phyloP scores from a whole-genome alignment of 2,329 filamentous ascomycete genomes.

The Fusarium clavum region DNA sequence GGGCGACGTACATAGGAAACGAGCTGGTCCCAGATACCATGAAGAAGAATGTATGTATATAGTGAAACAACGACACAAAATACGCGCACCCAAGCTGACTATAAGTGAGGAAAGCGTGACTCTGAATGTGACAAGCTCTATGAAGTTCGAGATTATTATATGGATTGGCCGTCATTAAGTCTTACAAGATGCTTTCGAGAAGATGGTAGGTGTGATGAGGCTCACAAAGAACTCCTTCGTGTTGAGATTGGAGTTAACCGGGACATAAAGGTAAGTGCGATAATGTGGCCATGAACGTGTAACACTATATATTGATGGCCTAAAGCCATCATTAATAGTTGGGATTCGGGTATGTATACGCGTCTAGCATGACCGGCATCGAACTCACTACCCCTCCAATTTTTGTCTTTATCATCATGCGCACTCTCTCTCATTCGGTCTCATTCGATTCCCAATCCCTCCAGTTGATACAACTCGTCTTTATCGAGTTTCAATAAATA shows the following conservation, averaged over 20 bases:
- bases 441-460: neutral
- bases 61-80: neutral
- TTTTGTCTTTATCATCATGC: slow-evolving; percentile 2
- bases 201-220: neutral
- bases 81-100: neutral
- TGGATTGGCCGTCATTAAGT: neutral
- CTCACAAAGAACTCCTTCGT: neutral
- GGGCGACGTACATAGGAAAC: neutral
- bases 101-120: no score
- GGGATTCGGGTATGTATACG: neutral
- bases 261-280: neutral
- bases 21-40: neutral
- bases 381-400: neutral
- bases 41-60: neutral
- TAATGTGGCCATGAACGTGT: neutral
- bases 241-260: neutral
- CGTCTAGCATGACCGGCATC: slow-evolving; percentile 10
- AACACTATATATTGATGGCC: neutral
- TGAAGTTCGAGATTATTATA: neutral
- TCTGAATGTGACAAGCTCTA: neutral
- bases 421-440: neutral
- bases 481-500: neutral
- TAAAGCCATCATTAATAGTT: neutral
- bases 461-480: neutral
- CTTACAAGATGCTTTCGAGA: neutral